These are phyloP conservation scores for Moniliella sp. DNA, from an alignment of 1,284 basidiomycete genomes.

Conservation along the genomic window DNA sequence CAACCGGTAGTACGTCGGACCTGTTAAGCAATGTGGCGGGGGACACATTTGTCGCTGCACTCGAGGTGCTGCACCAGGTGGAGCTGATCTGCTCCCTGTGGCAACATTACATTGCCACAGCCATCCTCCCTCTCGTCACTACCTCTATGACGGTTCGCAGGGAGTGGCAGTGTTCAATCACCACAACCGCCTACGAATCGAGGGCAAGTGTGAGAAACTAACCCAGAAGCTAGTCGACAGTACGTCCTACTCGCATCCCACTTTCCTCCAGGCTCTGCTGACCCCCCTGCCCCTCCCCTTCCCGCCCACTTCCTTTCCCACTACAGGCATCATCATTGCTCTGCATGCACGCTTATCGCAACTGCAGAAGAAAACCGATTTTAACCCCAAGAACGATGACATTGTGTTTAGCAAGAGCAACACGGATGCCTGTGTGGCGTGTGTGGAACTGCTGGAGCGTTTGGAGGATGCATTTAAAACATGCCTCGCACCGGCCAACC, in stretches of 20 bases:
- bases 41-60: too few relatives aligned
- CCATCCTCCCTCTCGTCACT: slow-evolving; percentile 65
- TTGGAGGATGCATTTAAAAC: slow-evolving; percentile 53
- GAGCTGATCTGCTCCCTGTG: slow-evolving; percentile 82
- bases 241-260: slow-evolving; percentile 35
- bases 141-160: slow-evolving; percentile 65
- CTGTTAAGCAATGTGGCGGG: too few relatives aligned
- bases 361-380: slow-evolving; percentile 93
- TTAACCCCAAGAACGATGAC: slow-evolving; percentile 68
- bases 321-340: slow-evolving; percentile 29
- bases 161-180: slow-evolving; percentile 81
- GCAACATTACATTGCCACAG: slow-evolving; percentile 86
- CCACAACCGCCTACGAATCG: slow-evolving; percentile 64
- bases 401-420: slow-evolving; percentile 77
- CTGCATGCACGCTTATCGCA: slow-evolving; percentile 48
- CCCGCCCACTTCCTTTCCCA: not conserved
- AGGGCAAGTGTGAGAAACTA: slow-evolving; percentile 61
- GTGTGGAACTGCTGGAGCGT: slow-evolving; percentile 62
- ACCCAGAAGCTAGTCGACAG: slow-evolving; percentile 66
- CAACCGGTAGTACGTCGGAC: slow-evolving; percentile 43
- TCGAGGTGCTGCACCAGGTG: slow-evolving; percentile 46
- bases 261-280: not conserved
- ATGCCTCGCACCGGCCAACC: slow-evolving; percentile 45
- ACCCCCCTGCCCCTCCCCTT: not conserved
- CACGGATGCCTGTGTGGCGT: slow-evolving; percentile 77